Evolutionary conservation across 108 stramenopile species (phyloP).

Genomic region (Fragilariopsis cylindrus): DNA sequence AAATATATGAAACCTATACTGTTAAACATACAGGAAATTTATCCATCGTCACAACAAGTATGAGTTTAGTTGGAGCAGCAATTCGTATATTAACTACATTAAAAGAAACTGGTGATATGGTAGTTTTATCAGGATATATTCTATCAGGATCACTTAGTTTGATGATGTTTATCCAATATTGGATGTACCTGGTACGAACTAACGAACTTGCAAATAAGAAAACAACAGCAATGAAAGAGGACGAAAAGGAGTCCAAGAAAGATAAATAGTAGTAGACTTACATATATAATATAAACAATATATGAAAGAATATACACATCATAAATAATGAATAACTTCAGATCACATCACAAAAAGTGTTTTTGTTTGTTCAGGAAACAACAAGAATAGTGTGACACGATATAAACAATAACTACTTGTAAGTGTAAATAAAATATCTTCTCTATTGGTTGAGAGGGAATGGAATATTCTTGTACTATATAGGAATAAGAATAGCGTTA

Average conservation of each 20-base stretch:
- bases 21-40: slow-evolving; percentile 79
- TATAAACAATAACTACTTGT: too few species aligned
- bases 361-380: too few species aligned
- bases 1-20: slow-evolving; percentile 53
- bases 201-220: slow-evolving; percentile 35
- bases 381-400: too few species aligned
- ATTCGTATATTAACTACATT: slow-evolving; percentile 77
- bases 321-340: too few species aligned
- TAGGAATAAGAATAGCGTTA: too few species aligned
- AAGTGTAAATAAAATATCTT: too few species aligned
- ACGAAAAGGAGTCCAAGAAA: not conserved
- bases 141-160: slow-evolving; percentile 52
- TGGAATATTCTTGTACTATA: too few species aligned
- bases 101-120: slow-evolving; percentile 75
- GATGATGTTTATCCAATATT: slow-evolving; percentile 60
- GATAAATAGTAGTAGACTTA: not conserved
- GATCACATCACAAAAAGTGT: too few species aligned
- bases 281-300: too few species aligned
- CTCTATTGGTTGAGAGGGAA: too few species aligned
- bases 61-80: slow-evolving; percentile 65
- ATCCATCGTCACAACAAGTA: slow-evolving; percentile 59
- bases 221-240: slow-evolving; percentile 41
- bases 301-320: too few species aligned
- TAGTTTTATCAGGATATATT: slow-evolving; percentile 57
- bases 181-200: slow-evolving; percentile 66